Conservation (phyloP, 75 land plant genomes). For the Isoetes taiwanensis region DNA sequence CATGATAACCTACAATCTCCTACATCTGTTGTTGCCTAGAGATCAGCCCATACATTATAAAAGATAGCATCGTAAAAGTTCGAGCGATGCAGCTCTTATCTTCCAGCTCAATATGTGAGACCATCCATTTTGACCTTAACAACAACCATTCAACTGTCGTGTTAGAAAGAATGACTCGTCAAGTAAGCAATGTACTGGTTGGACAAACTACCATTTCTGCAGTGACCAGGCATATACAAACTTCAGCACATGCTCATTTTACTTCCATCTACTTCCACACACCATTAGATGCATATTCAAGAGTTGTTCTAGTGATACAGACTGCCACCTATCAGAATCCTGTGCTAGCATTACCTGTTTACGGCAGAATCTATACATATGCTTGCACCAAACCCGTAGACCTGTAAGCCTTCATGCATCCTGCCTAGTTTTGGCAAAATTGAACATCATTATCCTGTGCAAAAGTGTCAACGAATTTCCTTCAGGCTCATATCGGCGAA, state of each 20-base stretch:
- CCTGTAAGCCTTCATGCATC: constrained; percentile 61
- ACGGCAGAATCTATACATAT: constrained; percentile 56
- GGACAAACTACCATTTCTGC: no score
- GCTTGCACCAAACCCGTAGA: constrained; percentile 83
- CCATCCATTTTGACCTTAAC: no score
- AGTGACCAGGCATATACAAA: background rate
- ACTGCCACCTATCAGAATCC: constrained; percentile 47
- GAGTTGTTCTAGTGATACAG: constrained; percentile 58
- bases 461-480: constrained; percentile 51
- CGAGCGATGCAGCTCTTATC: no score
- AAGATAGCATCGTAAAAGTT: no score
- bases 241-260: background rate
- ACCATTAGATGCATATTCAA: constrained; percentile 49
- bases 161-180: no score
- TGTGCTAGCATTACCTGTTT: constrained; percentile 73
- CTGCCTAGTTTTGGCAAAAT: constrained; percentile 78
- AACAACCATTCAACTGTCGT: no score
- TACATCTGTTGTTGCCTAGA: no score
- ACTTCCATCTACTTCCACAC: constrained; percentile 28
- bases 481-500: constrained; percentile 76
- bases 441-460: constrained; percentile 62
- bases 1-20: no score
- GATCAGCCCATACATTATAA: no score
- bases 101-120: no score
- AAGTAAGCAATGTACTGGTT: no score